Evolutionary conservation across 179 eudicot species (phyloP).

Genomic region (Patellifolia procumbens): DNA sequence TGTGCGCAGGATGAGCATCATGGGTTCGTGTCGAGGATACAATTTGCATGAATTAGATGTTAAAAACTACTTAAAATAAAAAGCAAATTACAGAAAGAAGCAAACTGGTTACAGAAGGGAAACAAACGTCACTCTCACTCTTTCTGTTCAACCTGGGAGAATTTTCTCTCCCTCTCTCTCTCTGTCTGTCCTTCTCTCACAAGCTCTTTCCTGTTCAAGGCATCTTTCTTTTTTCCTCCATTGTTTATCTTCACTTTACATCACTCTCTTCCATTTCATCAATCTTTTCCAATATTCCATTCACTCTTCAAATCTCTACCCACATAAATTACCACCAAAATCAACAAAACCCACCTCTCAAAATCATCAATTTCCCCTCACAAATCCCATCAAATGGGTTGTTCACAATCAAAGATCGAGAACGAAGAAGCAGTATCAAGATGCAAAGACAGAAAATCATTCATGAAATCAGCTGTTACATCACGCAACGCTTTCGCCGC

Average conservation of each 20-base stretch:
- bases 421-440: conserved; percentile 73
- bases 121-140: conserved; percentile 21
- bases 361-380: neutral
- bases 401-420: conserved; percentile 88
- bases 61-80: neutral
- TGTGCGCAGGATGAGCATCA: no score
- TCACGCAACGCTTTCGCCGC: conserved; percentile 82
- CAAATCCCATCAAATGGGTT: conserved; percentile 50
- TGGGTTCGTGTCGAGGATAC: no score
- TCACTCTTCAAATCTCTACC: neutral
- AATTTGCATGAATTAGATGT: no score
- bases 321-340: no score
- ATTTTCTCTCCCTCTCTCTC: neutral
- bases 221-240: neutral
- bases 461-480: conserved; percentile 61
- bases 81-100: neutral
- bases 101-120: conserved; percentile 12
- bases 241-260: neutral
- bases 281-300: neutral
- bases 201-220: conserved; percentile 11
- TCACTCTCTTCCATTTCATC: neutral
- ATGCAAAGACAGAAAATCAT: conserved; percentile 69
- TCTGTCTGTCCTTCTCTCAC: neutral
- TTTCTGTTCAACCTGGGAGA: neutral
- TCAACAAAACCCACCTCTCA: neutral